Conservation (phyloP, 75 land plant species). For the Pinus taeda region DNA sequence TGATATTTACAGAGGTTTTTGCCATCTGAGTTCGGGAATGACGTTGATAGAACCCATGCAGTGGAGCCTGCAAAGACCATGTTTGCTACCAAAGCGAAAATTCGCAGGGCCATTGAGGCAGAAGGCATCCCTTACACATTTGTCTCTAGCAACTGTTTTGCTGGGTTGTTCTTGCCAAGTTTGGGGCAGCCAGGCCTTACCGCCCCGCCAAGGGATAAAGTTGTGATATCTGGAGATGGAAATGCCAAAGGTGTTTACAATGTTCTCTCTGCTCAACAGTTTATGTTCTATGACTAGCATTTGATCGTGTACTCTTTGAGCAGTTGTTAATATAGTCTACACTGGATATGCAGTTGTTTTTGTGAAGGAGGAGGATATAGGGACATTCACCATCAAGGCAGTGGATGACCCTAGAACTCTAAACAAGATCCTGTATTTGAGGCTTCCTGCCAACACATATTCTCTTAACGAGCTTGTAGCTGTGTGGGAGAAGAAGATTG, state of each 20-base stretch:
- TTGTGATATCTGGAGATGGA: constrained; percentile 37
- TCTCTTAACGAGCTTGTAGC: background rate
- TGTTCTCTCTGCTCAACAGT: too few relatives aligned
- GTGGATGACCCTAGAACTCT: constrained; percentile 1
- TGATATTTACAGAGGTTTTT: constrained; percentile 37
- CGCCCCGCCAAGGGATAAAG: constrained; percentile 37
- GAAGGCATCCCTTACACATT: constrained; percentile 45
- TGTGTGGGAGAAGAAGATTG: background rate
- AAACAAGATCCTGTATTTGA: background rate
- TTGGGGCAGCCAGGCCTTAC: constrained; percentile 17
- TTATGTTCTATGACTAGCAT: too few relatives aligned
- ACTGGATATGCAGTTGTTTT: background rate
- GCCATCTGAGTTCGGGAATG: constrained; percentile 64
- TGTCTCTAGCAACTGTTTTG: constrained; percentile 20
- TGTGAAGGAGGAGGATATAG: background rate
- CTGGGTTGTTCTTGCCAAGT: constrained; percentile 15
- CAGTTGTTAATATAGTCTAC: background rate
- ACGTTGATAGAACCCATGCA: constrained; percentile 18
- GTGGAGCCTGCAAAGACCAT: constrained; percentile 14
- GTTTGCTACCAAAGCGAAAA: constrained; percentile 19
- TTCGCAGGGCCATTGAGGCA: constrained; percentile 31
- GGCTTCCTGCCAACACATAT: background rate
- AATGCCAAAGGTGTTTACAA: constrained; percentile 27
- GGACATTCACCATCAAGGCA: background rate
- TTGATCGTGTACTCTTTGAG: background rate